Base-by-base conservation (phyloP, 2,329 filamentous ascomycete genomes). In the Aspergillus bombycis region DNA sequence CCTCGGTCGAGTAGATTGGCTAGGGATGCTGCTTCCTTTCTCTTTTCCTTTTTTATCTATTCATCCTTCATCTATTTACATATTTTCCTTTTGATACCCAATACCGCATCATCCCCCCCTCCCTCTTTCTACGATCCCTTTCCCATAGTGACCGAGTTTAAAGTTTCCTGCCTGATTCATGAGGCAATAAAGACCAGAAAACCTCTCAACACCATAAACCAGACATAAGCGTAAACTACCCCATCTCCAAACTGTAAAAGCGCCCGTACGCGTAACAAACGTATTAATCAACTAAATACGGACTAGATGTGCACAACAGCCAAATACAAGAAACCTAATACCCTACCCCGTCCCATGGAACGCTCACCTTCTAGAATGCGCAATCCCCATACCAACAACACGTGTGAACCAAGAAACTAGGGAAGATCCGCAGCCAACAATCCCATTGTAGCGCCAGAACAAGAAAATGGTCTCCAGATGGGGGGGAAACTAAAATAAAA, bases 341-440 rank as follows among this genome's bases (percentile, higher is more conserved):
- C 55, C 3, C 10, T 9, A 7, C 21, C 30, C n/a, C 23, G 45
- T 58, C 23, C 60, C 60, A 62, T 50, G 54, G 43, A 38, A 62
- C 60, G 26, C n/a, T 46, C 38, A 23, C 30, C 26, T 50, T 41
- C 41, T 43, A 23, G 52, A 45, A 46, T 43, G 32, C 45, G 23
- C 45, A 46, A 26, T 26, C 45, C 21, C 45, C 23, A 50, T 41
- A 28, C 52, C n/a, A 11, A 41, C 43, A 14, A 62, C 60, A 62
- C 54, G 60, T 30, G 45, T 28, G 54, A 62, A 53, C 60, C 60
- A 57, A 43, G 21, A 30, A 30, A 59, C 48, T n/a, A 38, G n/a
- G 28, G 48, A 52, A 34, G 26, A 34, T 52, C 48, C 28, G 48
- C 28, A n/a, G 19, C 48, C 38, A 32, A 52, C 48, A 52, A 52